Evolutionary conservation across 2,329 filamentous ascomycete species (phyloP).

Genomic region (Colletotrichum liriopes): DNA sequence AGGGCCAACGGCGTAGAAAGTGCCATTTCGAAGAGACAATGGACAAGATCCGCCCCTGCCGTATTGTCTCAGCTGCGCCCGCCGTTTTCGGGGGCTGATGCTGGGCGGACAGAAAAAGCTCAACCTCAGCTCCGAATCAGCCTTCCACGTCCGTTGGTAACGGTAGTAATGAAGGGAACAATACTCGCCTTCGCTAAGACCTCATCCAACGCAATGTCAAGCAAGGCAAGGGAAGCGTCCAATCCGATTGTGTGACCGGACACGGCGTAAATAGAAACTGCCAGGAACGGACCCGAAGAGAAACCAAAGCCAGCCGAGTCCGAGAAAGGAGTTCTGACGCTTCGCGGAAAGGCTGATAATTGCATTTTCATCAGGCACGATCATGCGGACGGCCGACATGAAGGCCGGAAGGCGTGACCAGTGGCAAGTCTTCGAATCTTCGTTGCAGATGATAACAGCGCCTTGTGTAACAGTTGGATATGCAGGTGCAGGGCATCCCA

Average conservation of each 20-base stretch:
- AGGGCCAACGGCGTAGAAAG: neutral
- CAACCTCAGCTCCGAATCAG: conserved; percentile 17
- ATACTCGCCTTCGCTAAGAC: neutral
- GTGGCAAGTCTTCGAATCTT: neutral
- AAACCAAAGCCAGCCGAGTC: no score
- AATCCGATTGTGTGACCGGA: conserved; percentile 24
- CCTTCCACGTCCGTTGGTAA: no score
- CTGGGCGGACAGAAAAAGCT: neutral
- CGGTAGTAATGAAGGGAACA: no score
- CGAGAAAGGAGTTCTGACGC: neutral
- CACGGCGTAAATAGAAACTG: conserved; percentile 23
- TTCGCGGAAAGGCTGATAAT: conserved; percentile 11
- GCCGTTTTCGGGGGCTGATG: conserved; percentile 31
- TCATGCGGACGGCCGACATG: conserved; percentile 37
- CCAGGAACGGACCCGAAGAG: conserved; percentile 20
- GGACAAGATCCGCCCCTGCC: conserved; percentile 8
- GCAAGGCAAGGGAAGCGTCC: conserved; percentile 12
- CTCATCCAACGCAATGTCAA: neutral
- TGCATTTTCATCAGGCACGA: conserved; percentile 37
- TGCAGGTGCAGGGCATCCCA: neutral
- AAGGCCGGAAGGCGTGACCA: neutral
- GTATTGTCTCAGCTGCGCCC: neutral
- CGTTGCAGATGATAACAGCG: conserved; percentile 5
- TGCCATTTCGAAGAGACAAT: neutral
- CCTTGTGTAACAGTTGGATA: conserved; percentile 14